These are phyloP conservation scores for Geranomyces variabilis DNA, from an alignment of 192 early-diverging fungal genomes.

Conservation along the genomic window DNA sequence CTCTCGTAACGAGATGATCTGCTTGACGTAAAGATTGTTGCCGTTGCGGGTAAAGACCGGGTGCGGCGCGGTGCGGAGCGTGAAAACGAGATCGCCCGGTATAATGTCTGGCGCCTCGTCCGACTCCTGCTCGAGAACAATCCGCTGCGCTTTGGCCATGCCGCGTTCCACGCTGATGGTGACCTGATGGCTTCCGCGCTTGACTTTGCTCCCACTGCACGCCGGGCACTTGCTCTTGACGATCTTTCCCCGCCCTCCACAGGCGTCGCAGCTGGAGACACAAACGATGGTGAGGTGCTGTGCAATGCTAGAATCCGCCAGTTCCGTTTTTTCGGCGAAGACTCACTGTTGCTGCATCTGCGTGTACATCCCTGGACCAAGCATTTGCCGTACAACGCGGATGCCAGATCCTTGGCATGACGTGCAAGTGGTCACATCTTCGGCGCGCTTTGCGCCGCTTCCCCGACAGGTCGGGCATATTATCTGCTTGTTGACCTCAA, in stretches of 20 bases:
- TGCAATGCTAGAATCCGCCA: not conserved
- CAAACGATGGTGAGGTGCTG: too few relatives aligned
- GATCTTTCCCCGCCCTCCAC: constrained; percentile 88
- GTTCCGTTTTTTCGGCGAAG: not conserved
- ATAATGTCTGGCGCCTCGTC: constrained; percentile 90
- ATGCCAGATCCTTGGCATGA: constrained; percentile 81
- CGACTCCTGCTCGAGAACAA: constrained; percentile 84
- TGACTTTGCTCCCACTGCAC: constrained; percentile 86
- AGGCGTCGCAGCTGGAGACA: constrained; percentile 81
- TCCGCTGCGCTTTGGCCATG: constrained; percentile 71
- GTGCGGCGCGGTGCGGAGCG: constrained; percentile 70
- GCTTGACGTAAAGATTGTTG: constrained; percentile 75
- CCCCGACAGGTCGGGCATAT: constrained; percentile 93
- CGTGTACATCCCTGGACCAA: constrained; percentile 93
- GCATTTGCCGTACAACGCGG: constrained; percentile 77
- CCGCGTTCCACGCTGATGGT: constrained; percentile 82
- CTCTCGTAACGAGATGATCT: constrained; percentile 74
- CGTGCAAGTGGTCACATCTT: constrained; percentile 83
- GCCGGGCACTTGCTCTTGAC: constrained; percentile 77
- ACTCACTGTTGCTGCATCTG: constrained; percentile 82
- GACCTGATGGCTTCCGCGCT: constrained; percentile 78
- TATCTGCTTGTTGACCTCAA: constrained; percentile 93
- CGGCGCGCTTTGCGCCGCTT: constrained; percentile 79
- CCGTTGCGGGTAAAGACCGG: constrained; percentile 74
- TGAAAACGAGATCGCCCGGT: constrained; percentile 88